These are phyloP conservation scores for Daldinia loculata DNA, from an alignment of 495 filamentous ascomycete genomes.

Conservation along the genomic window DNA sequence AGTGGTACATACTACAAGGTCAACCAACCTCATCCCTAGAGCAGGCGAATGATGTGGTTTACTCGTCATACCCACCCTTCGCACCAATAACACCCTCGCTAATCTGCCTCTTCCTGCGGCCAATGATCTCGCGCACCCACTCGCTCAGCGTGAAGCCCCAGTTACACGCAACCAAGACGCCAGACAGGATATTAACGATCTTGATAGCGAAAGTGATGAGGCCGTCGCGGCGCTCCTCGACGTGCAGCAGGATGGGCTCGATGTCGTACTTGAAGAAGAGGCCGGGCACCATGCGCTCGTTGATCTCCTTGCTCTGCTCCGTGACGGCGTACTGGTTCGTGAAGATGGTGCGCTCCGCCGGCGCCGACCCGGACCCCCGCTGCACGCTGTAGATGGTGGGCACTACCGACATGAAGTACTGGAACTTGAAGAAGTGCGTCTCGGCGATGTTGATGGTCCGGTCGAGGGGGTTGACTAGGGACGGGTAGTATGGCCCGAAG, in stretches of 20 bases:
- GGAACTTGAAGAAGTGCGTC: constrained; percentile 89
- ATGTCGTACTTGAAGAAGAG: constrained; percentile 99
- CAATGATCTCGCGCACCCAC: constrained; percentile 59
- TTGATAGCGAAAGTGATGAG: constrained; percentile 79
- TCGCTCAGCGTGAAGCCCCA: constrained; percentile 67
- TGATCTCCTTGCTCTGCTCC: constrained; percentile 73
- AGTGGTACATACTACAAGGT: constrained; percentile 16
- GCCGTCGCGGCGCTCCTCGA: constrained; percentile 81
- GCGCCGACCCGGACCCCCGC: constrained; percentile 48
- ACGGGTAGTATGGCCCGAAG: constrained; percentile 94
- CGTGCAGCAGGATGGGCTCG: constrained; percentile 88
- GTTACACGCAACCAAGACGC: constrained; percentile 67
- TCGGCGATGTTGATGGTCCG: constrained; percentile 78
- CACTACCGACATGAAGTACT: constrained; percentile 97
- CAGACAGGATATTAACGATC: constrained; percentile 69
- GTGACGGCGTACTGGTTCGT: constrained; percentile 99
- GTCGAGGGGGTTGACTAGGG: constrained; percentile 93
- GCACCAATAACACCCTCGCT: constrained; percentile 67
- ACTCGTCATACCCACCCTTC: constrained; percentile 47
- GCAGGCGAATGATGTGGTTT: too few relatives aligned
- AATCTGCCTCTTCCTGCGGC: constrained; percentile 57
- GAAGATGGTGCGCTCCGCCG: constrained; percentile 66
- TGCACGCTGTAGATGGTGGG: constrained; percentile 89
- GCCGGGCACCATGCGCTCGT: constrained; percentile 79
- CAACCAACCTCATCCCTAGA: too few relatives aligned